phyloP scores from a whole-genome alignment of 192 early-diverging fungal species.

The Entomortierella parvispora region DNA sequence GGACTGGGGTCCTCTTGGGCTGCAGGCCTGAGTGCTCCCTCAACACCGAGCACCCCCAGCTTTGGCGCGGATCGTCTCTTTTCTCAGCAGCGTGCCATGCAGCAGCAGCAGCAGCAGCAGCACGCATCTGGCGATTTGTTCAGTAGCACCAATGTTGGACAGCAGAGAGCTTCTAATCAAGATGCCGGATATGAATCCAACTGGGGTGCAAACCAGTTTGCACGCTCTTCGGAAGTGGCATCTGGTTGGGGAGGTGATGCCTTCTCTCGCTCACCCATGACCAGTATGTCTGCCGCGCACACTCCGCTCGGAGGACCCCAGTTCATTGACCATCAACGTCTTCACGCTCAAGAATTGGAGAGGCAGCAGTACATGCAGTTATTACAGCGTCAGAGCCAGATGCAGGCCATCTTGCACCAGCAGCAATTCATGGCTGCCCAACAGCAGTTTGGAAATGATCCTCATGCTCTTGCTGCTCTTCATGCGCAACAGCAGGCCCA shows the following conservation, averaged over 20 bases:
- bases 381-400: conserved; percentile 40
- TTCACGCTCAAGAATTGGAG: conserved; percentile 53
- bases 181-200: conserved; percentile 18
- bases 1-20: conserved; percentile 19
- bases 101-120: too few relatives aligned
- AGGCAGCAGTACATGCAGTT: conserved; percentile 48
- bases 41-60: conserved; percentile 34
- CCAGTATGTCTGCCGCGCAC: conserved; percentile 22
- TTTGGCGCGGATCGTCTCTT: conserved; percentile 42
- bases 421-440: conserved; percentile 51
- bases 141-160: conserved; percentile 37
- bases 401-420: conserved; percentile 50
- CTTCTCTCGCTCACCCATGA: conserved; percentile 26
- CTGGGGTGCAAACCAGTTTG: conserved; percentile 27
- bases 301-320: conserved; percentile 34
- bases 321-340: conserved; percentile 35
- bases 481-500: conserved; percentile 42
- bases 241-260: conserved; percentile 35
- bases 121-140: conserved; percentile 41
- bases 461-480: conserved; percentile 34
- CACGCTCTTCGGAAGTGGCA: conserved; percentile 7
- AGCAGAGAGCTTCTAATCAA: conserved; percentile 7
- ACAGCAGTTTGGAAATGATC: conserved; percentile 46
- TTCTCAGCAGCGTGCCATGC: conserved; percentile 29
- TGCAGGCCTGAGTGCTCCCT: conserved; percentile 41